A percentile compares a stretch with the other conserved stretches of the same genome.
These are phyloP conservation scores for Boletellus deceptivus DNA, from an alignment of 1,284 basidiomycete species.

Conservation along the genomic window DNA sequence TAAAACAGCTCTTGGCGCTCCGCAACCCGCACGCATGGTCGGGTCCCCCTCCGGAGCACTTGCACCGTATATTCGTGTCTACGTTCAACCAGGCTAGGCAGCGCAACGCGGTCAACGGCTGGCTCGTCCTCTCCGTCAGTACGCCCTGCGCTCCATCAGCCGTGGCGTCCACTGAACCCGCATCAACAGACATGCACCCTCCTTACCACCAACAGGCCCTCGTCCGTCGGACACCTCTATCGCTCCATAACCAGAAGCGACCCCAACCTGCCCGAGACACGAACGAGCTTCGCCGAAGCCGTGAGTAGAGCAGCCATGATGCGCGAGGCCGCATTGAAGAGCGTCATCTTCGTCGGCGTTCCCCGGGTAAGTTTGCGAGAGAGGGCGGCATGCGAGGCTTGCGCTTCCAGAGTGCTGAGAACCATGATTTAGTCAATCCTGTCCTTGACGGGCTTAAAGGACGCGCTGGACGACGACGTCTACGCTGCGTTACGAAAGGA, in stretches of 20 bases:
- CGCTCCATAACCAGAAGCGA: conserved; percentile 64
- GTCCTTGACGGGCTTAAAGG: conserved; percentile 72
- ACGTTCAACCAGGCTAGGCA: conserved; percentile 62
- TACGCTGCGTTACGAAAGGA: conserved; percentile 63
- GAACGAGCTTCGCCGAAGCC: conserved; percentile 47
- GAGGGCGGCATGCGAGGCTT: not conserved
- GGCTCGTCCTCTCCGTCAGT: conserved; percentile 79
- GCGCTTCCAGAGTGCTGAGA: conserved; percentile 10
- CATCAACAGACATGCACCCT: conserved; percentile 73
- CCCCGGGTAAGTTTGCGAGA: conserved; percentile 58
- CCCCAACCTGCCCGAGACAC: conserved; percentile 41
- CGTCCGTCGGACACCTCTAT: conserved; percentile 76
- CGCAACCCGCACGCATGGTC: conserved; percentile 64
- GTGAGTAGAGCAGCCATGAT: conserved; percentile 79
- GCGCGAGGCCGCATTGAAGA: conserved; percentile 93
- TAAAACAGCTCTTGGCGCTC: conserved; percentile 74
- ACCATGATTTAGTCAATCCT: conserved; percentile 67
- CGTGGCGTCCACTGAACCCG: conserved; percentile 22
- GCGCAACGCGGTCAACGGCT: conserved; percentile 71
- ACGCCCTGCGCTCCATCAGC: conserved; percentile 10
- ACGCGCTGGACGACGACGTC: conserved; percentile 78
- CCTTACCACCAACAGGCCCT: conserved; percentile 81
- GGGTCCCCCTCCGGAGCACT: conserved; percentile 51
- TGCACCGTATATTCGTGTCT: conserved; percentile 57
- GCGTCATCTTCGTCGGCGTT: conserved; percentile 89